Percentiles rank a stretch among this genome's conserved stretches.
Conservation (phyloP, 768 basidiomycete genomes). For the Pilatotrama ljubarskyi region DNA sequence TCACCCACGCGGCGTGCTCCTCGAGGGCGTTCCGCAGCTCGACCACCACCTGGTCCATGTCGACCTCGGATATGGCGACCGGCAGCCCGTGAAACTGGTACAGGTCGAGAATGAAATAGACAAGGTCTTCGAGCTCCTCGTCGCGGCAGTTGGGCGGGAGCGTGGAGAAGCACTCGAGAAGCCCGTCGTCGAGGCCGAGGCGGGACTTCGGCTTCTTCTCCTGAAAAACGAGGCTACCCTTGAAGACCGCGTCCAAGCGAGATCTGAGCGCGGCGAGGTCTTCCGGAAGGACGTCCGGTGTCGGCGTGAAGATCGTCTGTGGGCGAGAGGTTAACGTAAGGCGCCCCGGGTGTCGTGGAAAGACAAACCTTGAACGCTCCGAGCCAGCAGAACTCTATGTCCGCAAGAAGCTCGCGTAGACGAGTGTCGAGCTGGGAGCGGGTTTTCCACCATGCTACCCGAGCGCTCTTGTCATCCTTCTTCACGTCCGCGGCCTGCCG, state of each 20-base stretch:
- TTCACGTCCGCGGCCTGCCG: constrained; percentile 72
- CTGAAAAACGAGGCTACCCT: constrained; percentile 53
- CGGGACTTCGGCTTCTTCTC: constrained; percentile 60
- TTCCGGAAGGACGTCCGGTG: constrained; percentile 42
- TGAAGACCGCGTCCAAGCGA: constrained; percentile 77
- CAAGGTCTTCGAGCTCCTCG: constrained; percentile 93
- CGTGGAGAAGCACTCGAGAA: constrained; percentile 86
- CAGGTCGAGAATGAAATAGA: constrained; percentile 91
- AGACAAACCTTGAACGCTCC: constrained; percentile 89
- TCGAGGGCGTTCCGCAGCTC: constrained; percentile 80
- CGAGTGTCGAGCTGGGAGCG: constrained; percentile 75
- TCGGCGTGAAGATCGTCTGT: constrained; percentile 65
- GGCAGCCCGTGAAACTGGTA: constrained; percentile 92
- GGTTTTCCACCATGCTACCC: constrained; percentile 85
- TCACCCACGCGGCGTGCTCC: constrained; percentile 56
- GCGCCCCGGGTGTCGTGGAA: neutral
- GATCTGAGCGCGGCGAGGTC: constrained; percentile 57
- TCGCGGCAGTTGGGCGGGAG: constrained; percentile 81
- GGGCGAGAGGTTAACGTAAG: neutral
- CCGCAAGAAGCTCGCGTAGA: constrained; percentile 70
- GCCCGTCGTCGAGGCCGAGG: constrained; percentile 63
- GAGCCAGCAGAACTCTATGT: constrained; percentile 95
- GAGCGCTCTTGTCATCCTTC: constrained; percentile 61
- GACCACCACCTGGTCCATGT: constrained; percentile 85
- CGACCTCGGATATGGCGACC: constrained; percentile 87